Evolutionary conservation across 1,139 yeast species (phyloP), one percentile per base, ranked within the genome.

Genomic region (Geotrichum aggregatum): DNA sequence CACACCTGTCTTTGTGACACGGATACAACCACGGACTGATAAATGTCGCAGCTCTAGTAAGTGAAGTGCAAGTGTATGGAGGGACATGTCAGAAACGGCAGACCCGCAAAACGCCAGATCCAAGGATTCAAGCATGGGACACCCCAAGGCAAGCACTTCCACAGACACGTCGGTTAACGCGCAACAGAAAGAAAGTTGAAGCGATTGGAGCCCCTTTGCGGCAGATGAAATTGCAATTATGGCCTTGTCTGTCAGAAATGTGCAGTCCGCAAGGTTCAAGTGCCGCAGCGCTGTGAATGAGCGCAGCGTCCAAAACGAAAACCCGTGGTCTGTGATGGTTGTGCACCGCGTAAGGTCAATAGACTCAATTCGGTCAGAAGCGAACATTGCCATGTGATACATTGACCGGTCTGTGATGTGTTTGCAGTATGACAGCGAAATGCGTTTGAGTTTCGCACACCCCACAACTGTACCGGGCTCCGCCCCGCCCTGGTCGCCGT

Each of bases 91-190:
- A 62, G 87, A 82, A 3, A 85, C 88, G 0, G 92, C 91, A 46
- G 86, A 78, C 1, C 92, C 92, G 68, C 92, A 85, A 62, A 83
- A 85, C 10, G 87, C 81, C 49, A 84, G 66, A 59, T 83, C 83
- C 50, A 85, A 70, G 33, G 70, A 69, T 50, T 73, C 66, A 51
- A 85, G 67, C 21, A 73, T 68, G 44, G 80, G 83, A 61, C 88
- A 83, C 8, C 87, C 86, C 24, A 82, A 68, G 55, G 85, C 76
- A 26, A 85, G 67, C 1, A 82, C 80, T 56, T 84, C 87, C 21
- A 85, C 72, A 3, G 91, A 76, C 41, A 79, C 75, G 62, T 85
- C 91, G 1, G 86, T 79, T 49, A 85, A 69, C 2, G 87, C 84
- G 67, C 92, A 84, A 64, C 94, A 85, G 61, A 85, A 85, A 35